Base-by-base conservation (phyloP, 768 basidiomycete species). In the Panus rudis region DNA sequence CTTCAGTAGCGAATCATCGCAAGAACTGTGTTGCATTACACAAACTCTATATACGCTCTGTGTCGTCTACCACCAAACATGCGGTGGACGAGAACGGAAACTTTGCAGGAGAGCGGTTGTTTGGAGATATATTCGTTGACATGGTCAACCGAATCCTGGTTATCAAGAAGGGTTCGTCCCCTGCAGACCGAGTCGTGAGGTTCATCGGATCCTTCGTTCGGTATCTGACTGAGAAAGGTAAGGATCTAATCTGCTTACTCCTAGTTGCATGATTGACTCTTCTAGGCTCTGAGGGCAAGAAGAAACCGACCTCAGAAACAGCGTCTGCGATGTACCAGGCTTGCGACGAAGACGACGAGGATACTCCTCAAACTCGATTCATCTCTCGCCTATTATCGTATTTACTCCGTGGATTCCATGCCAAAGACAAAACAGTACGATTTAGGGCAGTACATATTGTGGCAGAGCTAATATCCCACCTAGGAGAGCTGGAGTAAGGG, bases 361-460 rank as follows among this genome's bases (percentile, higher is more conserved):
- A 88, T 4, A 84, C 82, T 0, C 62, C 80, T 0, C 72, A 78
- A 0, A 72, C 87, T 0, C 70, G 89, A 48, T 87, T 93, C 54
- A 67, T 83, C 2, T 63, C 75, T 3, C 71, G 76, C 30, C 64
- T 92, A 6, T 66, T 92, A 32, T 74, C 74, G 37, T 89, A 72
- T 49, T 58, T 75, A 12, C 52, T 73, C 7, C 57, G 64, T 28
- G 75, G 74, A 3, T 75, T 74, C 59, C 49, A 57, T 12, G 70
- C 73, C 0, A 75, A 75, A 54, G 72, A 72, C 61, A 76, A 73
- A 60, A 67, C 60, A 31, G 68, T 75, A 8, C 57, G 75, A 17
- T 74, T 63, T 50, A 64, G 75, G 16, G 65, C 65, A 25, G 61
- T 69, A 5, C 64, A 69, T 35, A 48, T 72, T n/a, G 63, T 71